Base-by-base conservation (phyloP, 1,139 yeast species). In the Taiozyma onychis region DNA sequence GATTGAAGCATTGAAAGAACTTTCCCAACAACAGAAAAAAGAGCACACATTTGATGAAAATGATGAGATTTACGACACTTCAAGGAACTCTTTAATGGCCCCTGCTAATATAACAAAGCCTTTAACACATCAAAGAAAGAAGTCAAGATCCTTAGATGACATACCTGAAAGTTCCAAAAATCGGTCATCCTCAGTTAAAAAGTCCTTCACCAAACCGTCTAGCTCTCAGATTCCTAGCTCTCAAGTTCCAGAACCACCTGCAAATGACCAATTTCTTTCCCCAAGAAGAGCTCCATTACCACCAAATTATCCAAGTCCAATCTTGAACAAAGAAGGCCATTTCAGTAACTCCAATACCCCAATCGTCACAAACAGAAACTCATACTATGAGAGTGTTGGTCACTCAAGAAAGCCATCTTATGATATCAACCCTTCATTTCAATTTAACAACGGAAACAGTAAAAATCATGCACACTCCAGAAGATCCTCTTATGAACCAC, bases 281-380 rank as follows among this genome's bases (percentile, higher is more conserved):
- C 88, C 88, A 26, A 72, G 88, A 64, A 79, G 72, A 58, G 85
- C 87, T 0, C 88, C 88, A 1, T 74, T 73, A 49, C 84, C 85
- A 7, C 85, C 85, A 2, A 62, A 71, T 6, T 72, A 70, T 45
- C 73, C 76, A 44, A 75, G 76, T 44, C 81, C 82, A 2, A 73
- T 74, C 0, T 68, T 59, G 53, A 67, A 14, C 54, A 63, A 46
- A 32, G 49, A 48, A 32, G 50, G 46, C 6, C 51, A 48, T 18
- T 27, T 43, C 8, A 42, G 44, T 11, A 48, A 35, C 26, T 51
- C 48, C 39, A 54, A 55, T 9, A 55, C 62, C 1, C 63, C 62
- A 16, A 52, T 50, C n/a, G 26, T 39, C 10, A 37, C 50, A 16
- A 53, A 52, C 41, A 52, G 53, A 46, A 51, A 49, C 16, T 57